Evolutionary conservation across 2,329 filamentous ascomycete genomes (phyloP).

Genomic region (Metarhizium guizhouense): DNA sequence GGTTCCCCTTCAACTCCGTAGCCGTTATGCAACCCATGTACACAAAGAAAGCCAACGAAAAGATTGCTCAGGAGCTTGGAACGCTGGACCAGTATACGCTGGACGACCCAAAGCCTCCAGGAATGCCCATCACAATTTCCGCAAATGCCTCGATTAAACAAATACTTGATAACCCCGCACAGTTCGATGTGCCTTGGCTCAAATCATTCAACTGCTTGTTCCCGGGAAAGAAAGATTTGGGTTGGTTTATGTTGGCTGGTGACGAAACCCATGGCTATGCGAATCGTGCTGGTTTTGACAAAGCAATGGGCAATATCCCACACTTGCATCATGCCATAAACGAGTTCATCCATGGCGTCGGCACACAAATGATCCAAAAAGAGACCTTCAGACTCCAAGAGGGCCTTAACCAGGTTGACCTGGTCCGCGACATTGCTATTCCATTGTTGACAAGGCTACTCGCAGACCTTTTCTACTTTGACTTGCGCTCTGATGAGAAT

Average conservation of each 20-base stretch:
- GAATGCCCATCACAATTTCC: constrained; percentile 17
- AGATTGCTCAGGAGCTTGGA: constrained; percentile 29
- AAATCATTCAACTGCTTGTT: constrained; percentile 22
- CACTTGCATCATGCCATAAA: constrained; percentile 21
- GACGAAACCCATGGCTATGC: constrained; percentile 21
- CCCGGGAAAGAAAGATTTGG: constrained; percentile 21
- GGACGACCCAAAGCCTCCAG: constrained; percentile 26
- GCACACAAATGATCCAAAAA: constrained; percentile 29
- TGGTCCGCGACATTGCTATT: constrained; percentile 47
- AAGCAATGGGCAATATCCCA: constrained; percentile 25
- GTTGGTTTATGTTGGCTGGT: constrained; percentile 30
- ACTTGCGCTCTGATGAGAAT: constrained; percentile 44
- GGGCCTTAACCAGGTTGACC: constrained; percentile 30
- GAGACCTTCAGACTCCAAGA: constrained; percentile 26
- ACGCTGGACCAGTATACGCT: constrained; percentile 24
- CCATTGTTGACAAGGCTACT: constrained; percentile 47
- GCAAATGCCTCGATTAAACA: constrained; percentile 21
- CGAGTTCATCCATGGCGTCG: constrained; percentile 23
- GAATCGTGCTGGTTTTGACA: constrained; percentile 20
- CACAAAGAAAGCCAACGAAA: constrained; percentile 30
- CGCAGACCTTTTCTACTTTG: constrained; percentile 48
- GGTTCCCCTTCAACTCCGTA: constrained; percentile 31
- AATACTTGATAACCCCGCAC: constrained; percentile 20
- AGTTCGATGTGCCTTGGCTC: constrained; percentile 26
- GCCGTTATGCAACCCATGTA: constrained; percentile 37